These are phyloP conservation scores for Batrachochytrium dendrobatidis DNA, from an alignment of 371 early-diverging fungal genomes.

Conservation along the genomic window DNA sequence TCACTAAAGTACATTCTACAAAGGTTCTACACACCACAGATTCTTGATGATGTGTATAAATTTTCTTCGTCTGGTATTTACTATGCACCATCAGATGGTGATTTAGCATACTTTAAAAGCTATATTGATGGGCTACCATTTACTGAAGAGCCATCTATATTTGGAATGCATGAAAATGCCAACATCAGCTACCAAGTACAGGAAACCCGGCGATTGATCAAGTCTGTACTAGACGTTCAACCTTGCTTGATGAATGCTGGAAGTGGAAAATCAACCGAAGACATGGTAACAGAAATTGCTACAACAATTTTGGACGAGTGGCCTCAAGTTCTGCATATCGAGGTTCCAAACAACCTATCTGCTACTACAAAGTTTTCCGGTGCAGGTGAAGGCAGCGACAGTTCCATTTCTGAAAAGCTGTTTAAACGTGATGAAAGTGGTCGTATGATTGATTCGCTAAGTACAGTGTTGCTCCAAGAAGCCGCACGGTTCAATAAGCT, in stretches of 20 bases:
- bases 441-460: conserved; percentile 43
- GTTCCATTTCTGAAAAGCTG: conserved; percentile 20
- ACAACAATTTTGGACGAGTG: conserved; percentile 35
- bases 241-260: conserved; percentile 34
- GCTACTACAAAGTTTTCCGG: conserved; percentile 5
- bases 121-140: conserved; percentile 47
- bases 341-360: conserved; percentile 16
- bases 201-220: conserved; percentile 40
- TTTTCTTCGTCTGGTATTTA: conserved; percentile 43
- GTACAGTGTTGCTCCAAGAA: conserved; percentile 44
- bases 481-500: conserved; percentile 44
- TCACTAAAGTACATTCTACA: conserved; percentile 38
- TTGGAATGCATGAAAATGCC: conserved; percentile 56
- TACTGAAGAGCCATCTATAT: conserved; percentile 47
- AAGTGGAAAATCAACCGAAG: conserved; percentile 39
- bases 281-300: conserved; percentile 35
- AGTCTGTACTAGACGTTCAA: conserved; percentile 45
- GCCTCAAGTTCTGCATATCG: conserved; percentile 34
- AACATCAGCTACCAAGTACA: conserved; percentile 51
- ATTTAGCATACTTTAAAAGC: conserved; percentile 24
- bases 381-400: conserved; percentile 8
- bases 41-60: conserved; percentile 37
- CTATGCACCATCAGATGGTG: conserved; percentile 45
- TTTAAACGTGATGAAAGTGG: conserved; percentile 40
- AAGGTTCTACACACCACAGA: conserved; percentile 37